Evolutionary conservation across 2,329 filamentous ascomycete species (phyloP), one percentile per base, ranked within the genome.

Genomic region (Claviceps monticola): DNA sequence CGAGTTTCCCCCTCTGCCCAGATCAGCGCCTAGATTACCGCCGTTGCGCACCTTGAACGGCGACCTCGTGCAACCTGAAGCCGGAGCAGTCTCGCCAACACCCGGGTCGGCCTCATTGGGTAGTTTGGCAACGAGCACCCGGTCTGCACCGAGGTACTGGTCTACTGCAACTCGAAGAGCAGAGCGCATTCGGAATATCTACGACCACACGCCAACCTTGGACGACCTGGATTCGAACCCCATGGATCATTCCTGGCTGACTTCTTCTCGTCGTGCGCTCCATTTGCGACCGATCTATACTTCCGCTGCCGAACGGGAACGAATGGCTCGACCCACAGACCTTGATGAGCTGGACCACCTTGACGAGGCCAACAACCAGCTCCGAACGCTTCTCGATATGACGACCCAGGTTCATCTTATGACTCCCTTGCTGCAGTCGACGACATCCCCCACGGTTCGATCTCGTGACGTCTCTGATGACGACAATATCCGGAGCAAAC

Each of bases 401-500:
- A 60, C 69, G 56, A 58, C 61, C 56, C 63, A 61, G 51, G 58
- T 62, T 46, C 57, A 58, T 54, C 61, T 61, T 47, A 59, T 56
- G 51, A 60, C 56, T 54, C 58, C 59, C n/a, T 55, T 60, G 19
- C 56, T 60, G n/a, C 64, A 66, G 8, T 56, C 66, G 47, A 59
- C 56, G 39, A 56, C 67, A 53, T 66, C 69, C 2, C 64, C 68
- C 4, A 60, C 65, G 1, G 60, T 62, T 17, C 66, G 67, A 5
- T 58, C 62, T 6, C 64, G 66, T 50, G 70, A 74, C 17, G 61
- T 69, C 26, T 59, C 64, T 47, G 73, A 78, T 38, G 71, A 74
- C 47, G 71, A 74, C 48, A 71, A 64, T 57, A 75, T 80, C 51
- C 72, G 78, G 53, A 69, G 69, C 48, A 89, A 89, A 65, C 78